These are phyloP conservation scores for Lentinula edodes DNA, from an alignment of 768 basidiomycete species.

Conservation along the genomic window DNA sequence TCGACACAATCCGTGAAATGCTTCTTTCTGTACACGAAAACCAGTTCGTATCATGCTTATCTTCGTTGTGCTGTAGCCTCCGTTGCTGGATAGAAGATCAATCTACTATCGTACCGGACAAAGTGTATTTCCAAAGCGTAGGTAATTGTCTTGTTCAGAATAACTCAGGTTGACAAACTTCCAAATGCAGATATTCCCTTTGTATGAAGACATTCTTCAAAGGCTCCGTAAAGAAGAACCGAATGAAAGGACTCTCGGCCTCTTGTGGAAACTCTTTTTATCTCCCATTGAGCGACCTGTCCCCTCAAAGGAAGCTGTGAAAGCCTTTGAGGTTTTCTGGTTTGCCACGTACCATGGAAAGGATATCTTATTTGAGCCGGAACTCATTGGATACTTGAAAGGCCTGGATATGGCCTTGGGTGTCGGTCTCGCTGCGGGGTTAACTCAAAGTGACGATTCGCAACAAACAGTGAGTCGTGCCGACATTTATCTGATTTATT, in stretches of 20 bases:
- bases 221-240: neutral
- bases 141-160: conserved; percentile 4
- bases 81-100: conserved; percentile 32
- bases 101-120: conserved; percentile 20
- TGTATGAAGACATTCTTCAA: conserved; percentile 6
- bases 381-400: conserved; percentile 23
- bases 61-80: conserved; percentile 15
- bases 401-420: conserved; percentile 17
- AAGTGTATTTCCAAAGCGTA: conserved; percentile 33
- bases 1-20: conserved; percentile 29
- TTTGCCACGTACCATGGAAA: conserved; percentile 24
- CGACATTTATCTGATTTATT: neutral
- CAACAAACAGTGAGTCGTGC: neutral
- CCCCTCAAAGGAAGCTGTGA: conserved; percentile 27
- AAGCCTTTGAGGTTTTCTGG: conserved; percentile 36
- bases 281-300: conserved; percentile 33
- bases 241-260: conserved; percentile 15
- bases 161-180: neutral
- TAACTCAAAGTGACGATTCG: conserved; percentile 2
- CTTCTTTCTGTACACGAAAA: neutral
- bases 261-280: conserved; percentile 24
- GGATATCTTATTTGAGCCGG: conserved; percentile 19
- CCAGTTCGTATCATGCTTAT: neutral
- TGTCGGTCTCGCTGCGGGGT: neutral
- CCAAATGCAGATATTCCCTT: conserved; percentile 17